These are phyloP conservation scores for Zygoascus sp. DNA, from an alignment of 1,139 yeast genomes.

Conservation along the genomic window DNA sequence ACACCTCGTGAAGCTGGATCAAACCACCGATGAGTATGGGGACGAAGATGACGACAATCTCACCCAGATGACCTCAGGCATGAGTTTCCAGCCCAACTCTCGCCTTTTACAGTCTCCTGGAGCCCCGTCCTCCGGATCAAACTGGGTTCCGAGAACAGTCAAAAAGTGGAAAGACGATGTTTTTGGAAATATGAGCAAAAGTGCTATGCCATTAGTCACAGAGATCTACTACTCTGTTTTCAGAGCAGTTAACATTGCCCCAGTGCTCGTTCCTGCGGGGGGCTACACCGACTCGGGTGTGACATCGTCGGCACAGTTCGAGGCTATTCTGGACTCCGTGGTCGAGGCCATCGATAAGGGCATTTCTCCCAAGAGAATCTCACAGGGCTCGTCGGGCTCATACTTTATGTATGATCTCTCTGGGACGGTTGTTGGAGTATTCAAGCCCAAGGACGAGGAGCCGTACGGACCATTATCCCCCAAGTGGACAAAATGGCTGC, in stretches of 20 bases:
- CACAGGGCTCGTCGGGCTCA: slow-evolving; percentile 69
- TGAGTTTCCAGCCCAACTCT: background rate
- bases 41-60: background rate
- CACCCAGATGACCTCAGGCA: slow-evolving; percentile 1
- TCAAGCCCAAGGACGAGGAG: slow-evolving; percentile 78
- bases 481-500: slow-evolving; percentile 78
- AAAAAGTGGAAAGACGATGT: slow-evolving; percentile 7
- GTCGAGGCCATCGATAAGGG: slow-evolving; percentile 37
- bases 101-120: background rate
- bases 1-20: slow-evolving; percentile 4
- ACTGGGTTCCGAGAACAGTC: slow-evolving; percentile 1
- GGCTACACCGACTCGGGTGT: slow-evolving; percentile 36
- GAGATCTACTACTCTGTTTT: slow-evolving; percentile 51
- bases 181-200: background rate
- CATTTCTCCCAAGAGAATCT: slow-evolving; percentile 49
- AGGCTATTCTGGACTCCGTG: slow-evolving; percentile 12
- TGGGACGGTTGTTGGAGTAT: slow-evolving; percentile 49
- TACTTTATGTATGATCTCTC: slow-evolving; percentile 49
- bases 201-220: background rate
- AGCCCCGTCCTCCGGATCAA: background rate
- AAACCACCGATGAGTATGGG: slow-evolving; percentile 6
- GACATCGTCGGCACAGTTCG: slow-evolving; percentile 32
- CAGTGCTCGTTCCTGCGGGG: slow-evolving; percentile 28
- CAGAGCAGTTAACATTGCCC: slow-evolving; percentile 26
- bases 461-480: slow-evolving; percentile 78